These are phyloP conservation scores for Botrytis tulipae DNA, from an alignment of 2,329 filamentous ascomycete genomes.

Conservation along the genomic window DNA sequence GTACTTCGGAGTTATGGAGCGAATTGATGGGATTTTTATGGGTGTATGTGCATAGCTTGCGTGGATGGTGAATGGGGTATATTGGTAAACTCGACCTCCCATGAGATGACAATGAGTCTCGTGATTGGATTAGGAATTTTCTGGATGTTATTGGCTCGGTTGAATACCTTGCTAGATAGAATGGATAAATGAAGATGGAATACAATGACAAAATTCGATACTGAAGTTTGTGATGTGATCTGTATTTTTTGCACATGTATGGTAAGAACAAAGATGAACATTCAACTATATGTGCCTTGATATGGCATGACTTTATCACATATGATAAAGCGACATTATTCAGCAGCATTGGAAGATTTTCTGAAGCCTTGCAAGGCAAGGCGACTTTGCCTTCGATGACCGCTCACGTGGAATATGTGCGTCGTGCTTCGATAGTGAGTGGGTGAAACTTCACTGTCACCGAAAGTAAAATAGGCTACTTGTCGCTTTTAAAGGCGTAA, in stretches of 20 bases:
- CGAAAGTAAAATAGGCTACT: neutral
- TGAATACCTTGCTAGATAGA: neutral
- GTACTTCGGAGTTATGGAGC: slow-evolving; percentile 1
- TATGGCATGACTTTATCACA: neutral
- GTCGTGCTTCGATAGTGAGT: neutral
- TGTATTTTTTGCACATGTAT: neutral
- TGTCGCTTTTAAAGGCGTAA: neutral
- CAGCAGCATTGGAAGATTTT: neutral
- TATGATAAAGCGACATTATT: neutral
- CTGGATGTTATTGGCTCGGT: neutral
- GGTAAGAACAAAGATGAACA: neutral
- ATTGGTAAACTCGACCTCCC: neutral
- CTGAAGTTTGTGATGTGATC: neutral
- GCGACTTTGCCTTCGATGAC: neutral
- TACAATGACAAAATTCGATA: neutral
- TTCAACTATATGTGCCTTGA: neutral
- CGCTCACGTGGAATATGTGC: neutral
- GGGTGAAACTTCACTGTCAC: neutral
- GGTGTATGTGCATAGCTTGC: slow-evolving; percentile 7
- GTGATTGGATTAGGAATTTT: neutral
- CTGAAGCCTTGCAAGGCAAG: neutral
- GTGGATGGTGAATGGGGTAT: neutral
- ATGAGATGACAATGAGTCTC: neutral
- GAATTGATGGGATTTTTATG: neutral
- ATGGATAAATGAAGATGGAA: neutral